Conservation (phyloP, 371 early-diverging fungal genomes). For the Apophysomyces variabilis region DNA sequence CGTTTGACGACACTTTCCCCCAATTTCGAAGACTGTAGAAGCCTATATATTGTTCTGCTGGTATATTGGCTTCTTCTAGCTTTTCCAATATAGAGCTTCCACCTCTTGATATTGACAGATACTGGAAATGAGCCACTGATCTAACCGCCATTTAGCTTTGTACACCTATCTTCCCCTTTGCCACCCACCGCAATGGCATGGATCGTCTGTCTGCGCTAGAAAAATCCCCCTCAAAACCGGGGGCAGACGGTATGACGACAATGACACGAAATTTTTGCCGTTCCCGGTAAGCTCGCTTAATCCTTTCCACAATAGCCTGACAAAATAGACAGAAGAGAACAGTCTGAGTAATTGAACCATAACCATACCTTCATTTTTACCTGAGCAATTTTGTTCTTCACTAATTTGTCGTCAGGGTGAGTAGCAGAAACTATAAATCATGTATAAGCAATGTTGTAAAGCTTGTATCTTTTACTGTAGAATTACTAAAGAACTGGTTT, state of each 20-base stretch:
- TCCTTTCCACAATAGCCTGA: slow-evolving; percentile 78
- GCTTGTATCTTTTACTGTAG: neutral
- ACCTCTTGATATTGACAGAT: slow-evolving; percentile 79
- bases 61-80: slow-evolving; percentile 65
- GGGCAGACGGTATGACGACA: slow-evolving; percentile 88
- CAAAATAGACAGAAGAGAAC: slow-evolving; percentile 20
- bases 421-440: slow-evolving; percentile 45
- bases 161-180: slow-evolving; percentile 2
- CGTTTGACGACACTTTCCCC: slow-evolving; percentile 44
- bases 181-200: slow-evolving; percentile 41
- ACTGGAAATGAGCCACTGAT: slow-evolving; percentile 79
- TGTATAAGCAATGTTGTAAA: slow-evolving; percentile 1
- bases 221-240: slow-evolving; percentile 89
- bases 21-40: slow-evolving; percentile 82
- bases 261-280: slow-evolving; percentile 77
- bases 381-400: slow-evolving; percentile 54
- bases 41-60: slow-evolving; percentile 73
- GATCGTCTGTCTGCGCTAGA: slow-evolving; percentile 50
- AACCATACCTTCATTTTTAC: slow-evolving; percentile 29
- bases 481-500: slow-evolving; percentile 92
- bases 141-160: slow-evolving; percentile 24
- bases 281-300: slow-evolving; percentile 74
- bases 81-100: slow-evolving; percentile 70
- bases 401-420: slow-evolving; percentile 37
- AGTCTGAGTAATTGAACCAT: no score